Evolutionary conservation across 306 rosid species (phyloP), one percentile per base, ranked within the genome.

Genomic region (Gastrolobium bilobum): DNA sequence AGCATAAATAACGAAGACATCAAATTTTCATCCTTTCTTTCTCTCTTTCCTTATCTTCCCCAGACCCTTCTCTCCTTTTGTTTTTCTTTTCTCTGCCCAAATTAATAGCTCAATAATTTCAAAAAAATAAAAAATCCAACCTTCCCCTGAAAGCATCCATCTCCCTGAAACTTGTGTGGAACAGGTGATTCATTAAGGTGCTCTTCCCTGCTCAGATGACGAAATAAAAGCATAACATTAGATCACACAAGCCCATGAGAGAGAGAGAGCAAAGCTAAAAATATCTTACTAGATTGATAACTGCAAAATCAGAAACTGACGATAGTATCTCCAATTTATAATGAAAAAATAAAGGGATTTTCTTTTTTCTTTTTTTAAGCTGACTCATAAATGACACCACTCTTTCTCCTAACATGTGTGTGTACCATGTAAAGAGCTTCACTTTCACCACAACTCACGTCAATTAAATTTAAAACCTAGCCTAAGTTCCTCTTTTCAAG

Each of bases 101-200:
- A 77, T 69, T 33, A 37, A 71, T 34, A 64, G 15, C 37, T 42
- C 34, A 74, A 39, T 13, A 20, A 62, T 7, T 11, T 42, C 10
- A 68, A 42, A 64, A 64, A 20, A 20, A 20, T 20, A 20, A 20
- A 20, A 20, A 79, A 84, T 26, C 86, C 4, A 77, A 92, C 99
- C 97, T 89, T 88, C 99, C 99, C 46, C 83, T 88, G 76, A 71
- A 90, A 4, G 99, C 97, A 85, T 94, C 99, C 97, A 94, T 94
- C 90, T 94, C 99, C 80, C 90, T 83, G 80, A 94, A 94, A 74
- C 71, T 88, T 37, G 99, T 92, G 65, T 50, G 88, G 77, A 94
- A 94, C 70, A 95, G 91, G 75, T 92, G 91, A 84, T 95, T 95
- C 87, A 95, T 65, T 57, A 95, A 81, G 68, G 99, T 92, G 79